Percentiles rank a stretch among this genome's conserved stretches.
Conservation (phyloP, 129 eudicot species). For the Pittosporum tobira region DNA sequence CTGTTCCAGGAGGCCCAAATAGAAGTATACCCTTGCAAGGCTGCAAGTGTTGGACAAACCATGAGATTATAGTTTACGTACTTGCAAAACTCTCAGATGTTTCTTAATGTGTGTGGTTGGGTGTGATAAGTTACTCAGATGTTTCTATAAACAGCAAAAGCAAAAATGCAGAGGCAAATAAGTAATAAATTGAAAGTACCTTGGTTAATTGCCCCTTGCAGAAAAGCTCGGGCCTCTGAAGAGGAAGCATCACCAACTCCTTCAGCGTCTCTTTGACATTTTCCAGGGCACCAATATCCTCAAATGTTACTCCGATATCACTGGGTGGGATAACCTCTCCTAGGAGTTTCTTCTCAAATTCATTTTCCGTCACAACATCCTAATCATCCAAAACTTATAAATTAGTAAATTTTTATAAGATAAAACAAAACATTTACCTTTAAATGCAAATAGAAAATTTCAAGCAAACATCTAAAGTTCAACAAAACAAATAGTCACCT, state of each 20-base stretch:
- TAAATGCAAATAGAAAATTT: too few relatives aligned
- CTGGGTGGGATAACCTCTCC: constrained; percentile 43
- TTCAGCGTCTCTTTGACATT: constrained; percentile 46
- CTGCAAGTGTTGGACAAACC: not conserved
- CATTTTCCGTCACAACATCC: constrained; percentile 51
- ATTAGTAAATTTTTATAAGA: too few relatives aligned
- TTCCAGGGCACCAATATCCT: constrained; percentile 51
- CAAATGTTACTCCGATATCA: constrained; percentile 49
- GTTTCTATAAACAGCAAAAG: too few relatives aligned
- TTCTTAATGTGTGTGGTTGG: too few relatives aligned
- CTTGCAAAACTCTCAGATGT: not conserved
- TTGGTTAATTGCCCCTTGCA: constrained; percentile 47
- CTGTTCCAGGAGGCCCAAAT: constrained; percentile 11
- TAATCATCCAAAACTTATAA: constrained; percentile 2
- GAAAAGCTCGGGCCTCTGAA: constrained; percentile 49
- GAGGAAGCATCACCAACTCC: constrained; percentile 51
- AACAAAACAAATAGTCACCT: too few relatives aligned
- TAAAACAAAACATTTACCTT: too few relatives aligned
- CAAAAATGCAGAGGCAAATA: too few relatives aligned
- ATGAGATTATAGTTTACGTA: constrained; percentile 2
- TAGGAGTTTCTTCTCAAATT: constrained; percentile 44
- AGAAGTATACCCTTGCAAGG: constrained; percentile 13
- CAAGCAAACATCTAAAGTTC: too few relatives aligned
- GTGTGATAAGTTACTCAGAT: too few relatives aligned
- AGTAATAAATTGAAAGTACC: constrained; percentile 6